A percentile compares a stretch with the other conserved stretches of the same genome.
phyloP scores from a whole-genome alignment of 192 early-diverging fungal species.

The Pilobolus umbonatus region DNA sequence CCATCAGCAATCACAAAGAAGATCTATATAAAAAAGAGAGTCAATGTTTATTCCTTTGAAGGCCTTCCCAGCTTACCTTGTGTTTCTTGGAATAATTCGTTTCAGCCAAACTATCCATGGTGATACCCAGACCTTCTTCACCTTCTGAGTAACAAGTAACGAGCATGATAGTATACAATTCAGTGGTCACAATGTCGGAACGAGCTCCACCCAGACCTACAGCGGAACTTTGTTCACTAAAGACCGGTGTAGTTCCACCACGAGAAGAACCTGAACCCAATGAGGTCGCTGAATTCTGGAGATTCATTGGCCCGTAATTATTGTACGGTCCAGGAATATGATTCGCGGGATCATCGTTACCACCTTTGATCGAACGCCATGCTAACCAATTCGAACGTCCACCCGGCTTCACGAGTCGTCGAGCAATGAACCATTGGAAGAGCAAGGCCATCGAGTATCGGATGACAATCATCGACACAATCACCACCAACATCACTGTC shows the following conservation, averaged over 20 bases:
- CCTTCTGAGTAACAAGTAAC: slow-evolving; percentile 95
- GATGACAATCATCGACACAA: slow-evolving; percentile 53
- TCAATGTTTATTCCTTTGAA: slow-evolving; percentile 52
- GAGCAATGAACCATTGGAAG: slow-evolving; percentile 58
- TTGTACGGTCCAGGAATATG: slow-evolving; percentile 33
- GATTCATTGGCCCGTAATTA: slow-evolving; percentile 17
- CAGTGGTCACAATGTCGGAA: slow-evolving; percentile 38
- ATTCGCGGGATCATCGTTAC: slow-evolving; percentile 29
- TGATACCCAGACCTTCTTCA: slow-evolving; percentile 70
- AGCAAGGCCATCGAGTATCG: slow-evolving; percentile 60
- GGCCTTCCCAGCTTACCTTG: slow-evolving; percentile 44
- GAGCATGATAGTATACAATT: slow-evolving; percentile 69
- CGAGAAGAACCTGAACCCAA: slow-evolving; percentile 11
- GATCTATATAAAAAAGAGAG: slow-evolving; percentile 52
- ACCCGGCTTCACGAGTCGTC: slow-evolving; percentile 45
- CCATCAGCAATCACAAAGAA: slow-evolving; percentile 90
- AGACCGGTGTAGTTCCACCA: slow-evolving; percentile 1
- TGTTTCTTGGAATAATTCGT: slow-evolving; percentile 81
- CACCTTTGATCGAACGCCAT: slow-evolving; percentile 38
- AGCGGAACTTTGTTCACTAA: slow-evolving; percentile 19
- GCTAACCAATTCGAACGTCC: slow-evolving; percentile 51
- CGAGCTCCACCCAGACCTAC: slow-evolving; percentile 18
- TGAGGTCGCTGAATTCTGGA: background rate
- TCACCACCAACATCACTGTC: slow-evolving; percentile 49
- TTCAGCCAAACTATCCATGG: slow-evolving; percentile 79